Evolutionary conservation across 2,329 filamentous ascomycete genomes (phyloP).

Genomic region (Ophiocordyceps polyrhachis-furcata): DNA sequence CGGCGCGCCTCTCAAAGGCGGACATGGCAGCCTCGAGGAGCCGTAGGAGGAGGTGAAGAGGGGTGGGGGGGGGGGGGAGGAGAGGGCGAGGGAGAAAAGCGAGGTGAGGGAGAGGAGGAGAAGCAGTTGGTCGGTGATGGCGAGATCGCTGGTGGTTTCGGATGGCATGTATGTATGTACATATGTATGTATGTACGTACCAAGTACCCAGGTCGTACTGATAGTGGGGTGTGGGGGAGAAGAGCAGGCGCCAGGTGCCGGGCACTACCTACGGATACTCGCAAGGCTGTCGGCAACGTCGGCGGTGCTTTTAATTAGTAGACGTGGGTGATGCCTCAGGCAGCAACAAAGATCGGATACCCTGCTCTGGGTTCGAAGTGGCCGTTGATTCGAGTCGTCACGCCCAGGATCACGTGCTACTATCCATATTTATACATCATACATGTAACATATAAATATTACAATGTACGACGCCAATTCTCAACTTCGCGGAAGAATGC

Average conservation of each 20-base stretch:
- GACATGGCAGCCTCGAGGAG: background rate
- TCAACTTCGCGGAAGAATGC: no score
- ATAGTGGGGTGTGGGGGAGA: background rate
- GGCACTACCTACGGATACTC: background rate
- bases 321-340: background rate
- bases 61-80: slow-evolving; percentile 5
- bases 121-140: background rate
- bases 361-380: background rate
- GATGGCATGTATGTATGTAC: background rate
- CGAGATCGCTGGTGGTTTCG: background rate
- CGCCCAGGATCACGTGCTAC: background rate
- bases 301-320: no score
- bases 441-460: no score
- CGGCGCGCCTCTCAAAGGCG: slow-evolving; percentile 21
- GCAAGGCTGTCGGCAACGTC: background rate
- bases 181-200: no score
- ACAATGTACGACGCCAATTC: no score
- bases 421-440: no score
- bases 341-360: background rate
- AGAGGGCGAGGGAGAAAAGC: slow-evolving; percentile 5
- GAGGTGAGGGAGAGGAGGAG: background rate
- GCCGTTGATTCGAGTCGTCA: background rate
- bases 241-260: background rate
- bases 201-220: no score
- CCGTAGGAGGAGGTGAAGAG: slow-evolving; percentile 7